Base-by-base conservation (phyloP, 2,329 filamentous ascomycete species). In the Fusarium haematococcum region DNA sequence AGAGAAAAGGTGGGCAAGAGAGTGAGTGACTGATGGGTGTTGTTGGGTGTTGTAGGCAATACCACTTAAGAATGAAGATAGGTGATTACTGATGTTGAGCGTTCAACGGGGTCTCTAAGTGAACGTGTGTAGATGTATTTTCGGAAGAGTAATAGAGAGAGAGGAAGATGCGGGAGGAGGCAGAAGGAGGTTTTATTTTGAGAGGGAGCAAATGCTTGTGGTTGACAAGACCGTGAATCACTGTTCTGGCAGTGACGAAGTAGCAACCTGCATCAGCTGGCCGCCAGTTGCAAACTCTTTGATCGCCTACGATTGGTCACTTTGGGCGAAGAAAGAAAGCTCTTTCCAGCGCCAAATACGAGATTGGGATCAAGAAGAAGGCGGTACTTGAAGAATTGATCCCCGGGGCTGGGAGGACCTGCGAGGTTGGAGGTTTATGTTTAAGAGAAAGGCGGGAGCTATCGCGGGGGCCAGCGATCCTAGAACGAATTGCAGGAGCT, bases 391-490 rank as follows among this genome's bases (percentile, higher is more conserved):
- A 33, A n/a, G 25, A 30, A 39, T 57, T 56, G 27, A 20, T 54
- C 27, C 52, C 32, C 23, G 9, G 9, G 23, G 35, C 4, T 13
- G 33, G 52, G 56, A 8, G 45, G 33, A 14, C 35, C 23, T 41
- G 18, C 35, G 16, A 39, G 56, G 54, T 33, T 30, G 37, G 45
- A 48, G 48, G 48, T 52, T 52, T 4, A 32, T 10, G 9, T 32
- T 30, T n/a, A 52, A 60, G 41, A 27, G 27, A 27, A 16, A 45
- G 16, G 58, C 54, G 58, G 25, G 58, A 60, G 58, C 58, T 45
- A 30, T 43, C 50, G 23, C 66, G 57, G 66, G 60, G 58, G 67
- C 63, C 64, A 73, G 37, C 5, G 33, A 67, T 58, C 68, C 67
- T 18, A 58, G 27, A n/a, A 32, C 27, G 48, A 54, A 54, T 54